These are phyloP conservation scores for Canna indica DNA, from an alignment of 176 grass and related monocot species.

Conservation along the genomic window DNA sequence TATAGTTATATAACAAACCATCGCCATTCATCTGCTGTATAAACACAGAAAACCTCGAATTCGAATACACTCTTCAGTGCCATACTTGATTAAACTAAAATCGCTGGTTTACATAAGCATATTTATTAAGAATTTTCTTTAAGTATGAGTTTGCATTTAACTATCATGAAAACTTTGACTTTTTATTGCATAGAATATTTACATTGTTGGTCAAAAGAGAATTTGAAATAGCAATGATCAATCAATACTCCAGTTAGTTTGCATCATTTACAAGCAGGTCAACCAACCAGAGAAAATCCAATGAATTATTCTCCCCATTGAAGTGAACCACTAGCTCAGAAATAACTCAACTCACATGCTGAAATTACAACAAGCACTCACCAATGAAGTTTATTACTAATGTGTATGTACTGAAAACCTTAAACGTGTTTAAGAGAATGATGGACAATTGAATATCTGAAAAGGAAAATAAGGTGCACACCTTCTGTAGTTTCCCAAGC, in stretches of 20 bases:
- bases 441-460: too few relatives aligned
- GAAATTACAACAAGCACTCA: background rate
- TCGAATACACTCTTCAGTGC: background rate
- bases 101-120: background rate
- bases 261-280: background rate
- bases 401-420: background rate
- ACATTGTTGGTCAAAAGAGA: background rate
- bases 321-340: background rate
- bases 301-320: background rate
- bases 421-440: background rate
- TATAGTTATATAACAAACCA: too few relatives aligned
- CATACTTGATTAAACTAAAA: background rate
- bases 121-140: background rate
- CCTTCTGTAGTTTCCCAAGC: slow-evolving; percentile 96
- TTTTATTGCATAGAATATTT: background rate
- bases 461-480: slow-evolving; percentile 2
- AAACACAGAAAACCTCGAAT: background rate
- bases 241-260: background rate
- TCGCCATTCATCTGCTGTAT: background rate
- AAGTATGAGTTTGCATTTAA: too few relatives aligned
- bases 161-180: background rate
- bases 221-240: background rate
- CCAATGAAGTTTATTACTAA: background rate
- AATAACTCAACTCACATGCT: background rate
- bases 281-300: background rate